A percentile compares a stretch with the other conserved stretches of the same genome.
Conservation (phyloP, 495 filamentous ascomycete species). For the Elaphomyces granulatus region DNA sequence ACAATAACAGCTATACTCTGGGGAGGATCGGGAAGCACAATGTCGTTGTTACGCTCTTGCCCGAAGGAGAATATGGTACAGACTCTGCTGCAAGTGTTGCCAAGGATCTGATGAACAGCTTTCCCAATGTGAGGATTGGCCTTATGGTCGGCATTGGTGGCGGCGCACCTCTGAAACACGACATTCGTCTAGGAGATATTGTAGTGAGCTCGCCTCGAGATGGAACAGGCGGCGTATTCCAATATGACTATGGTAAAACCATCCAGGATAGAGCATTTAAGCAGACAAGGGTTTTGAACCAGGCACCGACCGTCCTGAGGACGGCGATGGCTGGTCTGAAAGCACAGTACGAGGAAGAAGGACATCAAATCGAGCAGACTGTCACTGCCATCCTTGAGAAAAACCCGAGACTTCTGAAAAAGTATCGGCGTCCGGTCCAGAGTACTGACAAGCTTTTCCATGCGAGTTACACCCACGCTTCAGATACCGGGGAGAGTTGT, state of each 20-base stretch:
- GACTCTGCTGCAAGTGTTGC: constrained; percentile 3
- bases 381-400: background rate
- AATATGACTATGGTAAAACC: constrained; percentile 18
- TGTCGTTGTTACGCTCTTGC: constrained; percentile 22
- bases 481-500: background rate
- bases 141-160: constrained; percentile 37
- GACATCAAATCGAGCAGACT: background rate
- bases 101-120: background rate
- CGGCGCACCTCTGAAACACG: constrained; percentile 12
- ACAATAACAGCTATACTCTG: constrained; percentile 19
- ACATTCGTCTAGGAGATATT: constrained; percentile 32
- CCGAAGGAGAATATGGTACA: constrained; percentile 16
- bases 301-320: background rate
- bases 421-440: background rate
- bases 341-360: background rate
- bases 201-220: constrained; percentile 17
- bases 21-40: constrained; percentile 22
- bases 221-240: constrained; percentile 4
- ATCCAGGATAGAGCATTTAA: constrained; percentile 7
- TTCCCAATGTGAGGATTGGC: constrained; percentile 22
- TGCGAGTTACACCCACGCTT: background rate
- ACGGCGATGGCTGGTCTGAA: background rate
- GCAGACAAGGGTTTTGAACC: constrained; percentile 11
- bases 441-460: background rate
- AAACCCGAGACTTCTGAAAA: background rate